These are phyloP conservation scores for Naganishia onofrii DNA, from an alignment of 768 basidiomycete species.

Conservation along the genomic window DNA sequence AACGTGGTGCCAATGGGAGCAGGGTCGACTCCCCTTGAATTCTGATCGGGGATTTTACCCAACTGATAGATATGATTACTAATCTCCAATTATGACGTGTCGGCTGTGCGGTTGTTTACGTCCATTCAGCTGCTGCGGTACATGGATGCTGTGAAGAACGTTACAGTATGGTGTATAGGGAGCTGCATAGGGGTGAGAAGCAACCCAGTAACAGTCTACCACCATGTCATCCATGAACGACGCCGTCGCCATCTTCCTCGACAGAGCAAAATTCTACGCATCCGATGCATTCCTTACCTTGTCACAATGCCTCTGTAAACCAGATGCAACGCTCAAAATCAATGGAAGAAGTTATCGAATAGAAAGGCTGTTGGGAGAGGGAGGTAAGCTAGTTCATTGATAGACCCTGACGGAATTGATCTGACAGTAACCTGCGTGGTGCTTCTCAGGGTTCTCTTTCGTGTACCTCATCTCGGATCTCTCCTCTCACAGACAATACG, in stretches of 20 bases:
- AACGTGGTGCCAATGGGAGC: too few relatives aligned
- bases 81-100: too few relatives aligned
- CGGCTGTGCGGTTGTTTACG: too few relatives aligned
- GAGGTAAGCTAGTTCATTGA: conserved; percentile 62
- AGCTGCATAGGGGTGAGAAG: background rate
- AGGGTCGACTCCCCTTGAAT: too few relatives aligned
- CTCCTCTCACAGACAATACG: conserved; percentile 72
- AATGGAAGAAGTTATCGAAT: conserved; percentile 94
- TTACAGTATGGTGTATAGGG: background rate
- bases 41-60: too few relatives aligned
- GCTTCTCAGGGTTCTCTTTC: conserved; percentile 44
- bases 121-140: too few relatives aligned
- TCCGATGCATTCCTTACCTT: conserved; percentile 48
- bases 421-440: too few relatives aligned
- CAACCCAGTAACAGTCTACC: background rate
- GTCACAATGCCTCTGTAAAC: conserved; percentile 47
- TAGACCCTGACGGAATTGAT: background rate
- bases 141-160: too few relatives aligned
- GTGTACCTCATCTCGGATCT: conserved; percentile 52
- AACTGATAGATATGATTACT: too few relatives aligned
- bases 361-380: conserved; percentile 88
- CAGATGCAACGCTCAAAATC: conserved; percentile 80
- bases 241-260: conserved; percentile 35
- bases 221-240: conserved; percentile 21
- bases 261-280: conserved; percentile 51